A percentile compares a stretch with the other conserved stretches of the same genome.
These are phyloP conservation scores for Quercus alba DNA, from an alignment of 306 rosid genomes.

Conservation along the genomic window DNA sequence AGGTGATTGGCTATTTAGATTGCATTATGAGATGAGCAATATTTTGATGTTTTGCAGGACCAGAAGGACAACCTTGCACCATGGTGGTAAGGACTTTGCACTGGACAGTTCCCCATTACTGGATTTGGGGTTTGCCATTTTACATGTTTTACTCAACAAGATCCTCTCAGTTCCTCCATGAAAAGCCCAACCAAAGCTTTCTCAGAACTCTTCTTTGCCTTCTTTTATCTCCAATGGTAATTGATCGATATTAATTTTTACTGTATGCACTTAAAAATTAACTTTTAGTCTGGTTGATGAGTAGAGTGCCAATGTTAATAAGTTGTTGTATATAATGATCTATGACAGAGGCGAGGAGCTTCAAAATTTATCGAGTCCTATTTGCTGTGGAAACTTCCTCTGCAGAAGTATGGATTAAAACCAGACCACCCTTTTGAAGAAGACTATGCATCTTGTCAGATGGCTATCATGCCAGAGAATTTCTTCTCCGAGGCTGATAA, in stretches of 20 bases:
- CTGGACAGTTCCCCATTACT: slow-evolving; percentile 80
- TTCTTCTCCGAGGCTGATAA: slow-evolving; percentile 78
- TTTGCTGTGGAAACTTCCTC: slow-evolving; percentile 59
- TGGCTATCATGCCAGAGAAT: slow-evolving; percentile 69
- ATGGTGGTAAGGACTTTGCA: slow-evolving; percentile 69
- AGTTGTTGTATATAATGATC: slow-evolving; percentile 11
- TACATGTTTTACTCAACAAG: slow-evolving; percentile 47
- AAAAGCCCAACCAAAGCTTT: slow-evolving; percentile 52
- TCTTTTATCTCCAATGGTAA: slow-evolving; percentile 64
- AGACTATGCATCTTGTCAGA: slow-evolving; percentile 83
- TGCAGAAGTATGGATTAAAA: slow-evolving; percentile 65
- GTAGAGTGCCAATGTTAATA: slow-evolving; percentile 17
- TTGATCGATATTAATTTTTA: not conserved
- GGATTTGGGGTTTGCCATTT: slow-evolving; percentile 87
- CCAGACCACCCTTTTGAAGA: slow-evolving; percentile 77
- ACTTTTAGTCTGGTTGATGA: not conserved
- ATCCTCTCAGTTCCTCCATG: slow-evolving; percentile 39
- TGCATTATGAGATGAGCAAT: not conserved
- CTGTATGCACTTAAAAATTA: not conserved
- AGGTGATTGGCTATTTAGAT: no score
- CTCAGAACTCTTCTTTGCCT: slow-evolving; percentile 53
- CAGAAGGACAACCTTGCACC: slow-evolving; percentile 69
- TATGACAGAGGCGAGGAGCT: slow-evolving; percentile 50
- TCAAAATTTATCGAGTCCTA: slow-evolving; percentile 79
- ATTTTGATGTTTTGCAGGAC: slow-evolving; percentile 38